phyloP scores from a whole-genome alignment of 2,329 filamentous ascomycete genomes.

The Dichotomopilus funicola region DNA sequence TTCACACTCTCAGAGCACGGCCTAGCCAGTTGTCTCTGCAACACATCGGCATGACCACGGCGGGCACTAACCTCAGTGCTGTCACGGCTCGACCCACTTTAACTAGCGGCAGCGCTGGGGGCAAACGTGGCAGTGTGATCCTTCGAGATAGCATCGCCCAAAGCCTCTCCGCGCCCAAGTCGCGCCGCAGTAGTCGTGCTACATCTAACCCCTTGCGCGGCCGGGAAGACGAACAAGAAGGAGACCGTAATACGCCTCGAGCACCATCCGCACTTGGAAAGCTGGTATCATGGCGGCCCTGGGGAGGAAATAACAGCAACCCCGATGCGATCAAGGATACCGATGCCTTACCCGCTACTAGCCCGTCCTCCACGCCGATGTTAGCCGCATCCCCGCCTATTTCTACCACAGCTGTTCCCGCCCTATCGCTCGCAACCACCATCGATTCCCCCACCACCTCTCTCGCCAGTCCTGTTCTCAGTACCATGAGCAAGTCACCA shows the following conservation, averaged over 20 bases:
- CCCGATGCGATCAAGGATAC: conserved; percentile 13
- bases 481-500: conserved; percentile 11
- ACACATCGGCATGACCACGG: conserved; percentile 45
- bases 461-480: not conserved
- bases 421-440: conserved; percentile 7
- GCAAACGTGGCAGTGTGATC: conserved; percentile 46
- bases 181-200: not conserved
- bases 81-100: conserved; percentile 55
- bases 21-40: conserved; percentile 66
- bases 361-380: conserved; percentile 12
- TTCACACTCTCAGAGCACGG: conserved; percentile 70
- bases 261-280: conserved; percentile 23
- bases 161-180: conserved; percentile 16
- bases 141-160: conserved; percentile 49
- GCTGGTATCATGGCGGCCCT: conserved; percentile 35
- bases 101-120: conserved; percentile 34
- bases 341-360: conserved; percentile 11
- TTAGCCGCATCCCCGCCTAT: not conserved
- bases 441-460: not conserved
- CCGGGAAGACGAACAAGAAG: not conserved
- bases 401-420: conserved; percentile 4
- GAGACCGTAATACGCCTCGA: conserved; percentile 1
- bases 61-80: conserved; percentile 52
- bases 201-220: conserved; percentile 18
- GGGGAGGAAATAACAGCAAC: conserved; percentile 27